A percentile compares a stretch with the other conserved stretches of the same genome.
phyloP scores from a whole-genome alignment of 2,329 filamentous ascomycete species.

The Hymenoscyphus fraxineus region DNA sequence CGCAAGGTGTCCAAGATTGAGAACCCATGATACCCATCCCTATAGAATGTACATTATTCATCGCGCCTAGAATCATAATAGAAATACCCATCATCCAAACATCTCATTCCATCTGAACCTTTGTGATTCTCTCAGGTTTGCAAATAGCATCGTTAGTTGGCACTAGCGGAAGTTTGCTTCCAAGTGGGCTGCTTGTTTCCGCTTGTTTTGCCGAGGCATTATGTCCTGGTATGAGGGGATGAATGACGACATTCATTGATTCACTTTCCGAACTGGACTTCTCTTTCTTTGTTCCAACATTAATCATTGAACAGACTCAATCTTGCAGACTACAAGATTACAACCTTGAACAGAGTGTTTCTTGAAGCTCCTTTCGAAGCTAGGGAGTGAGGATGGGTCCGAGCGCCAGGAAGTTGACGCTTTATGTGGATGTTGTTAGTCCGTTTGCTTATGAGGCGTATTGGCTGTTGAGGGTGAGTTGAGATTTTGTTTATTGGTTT shows the following conservation, averaged over 20 bases:
- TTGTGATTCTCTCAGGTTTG: background rate
- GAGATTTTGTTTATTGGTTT: background rate
- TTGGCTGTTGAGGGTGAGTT: conserved; percentile 48
- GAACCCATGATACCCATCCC: conserved; percentile 26
- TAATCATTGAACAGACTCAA: too few relatives aligned
- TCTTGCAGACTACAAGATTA: too few relatives aligned
- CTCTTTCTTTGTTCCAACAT: too few relatives aligned
- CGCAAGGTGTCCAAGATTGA: conserved; percentile 3
- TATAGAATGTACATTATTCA: conserved; percentile 2
- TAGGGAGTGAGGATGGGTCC: too few relatives aligned
- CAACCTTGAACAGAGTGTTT: too few relatives aligned
- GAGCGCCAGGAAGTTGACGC: conserved; percentile 39
- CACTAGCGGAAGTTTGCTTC: too few relatives aligned
- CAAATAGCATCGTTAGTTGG: too few relatives aligned
- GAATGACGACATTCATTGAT: background rate
- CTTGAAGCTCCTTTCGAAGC: too few relatives aligned
- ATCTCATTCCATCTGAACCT: background rate
- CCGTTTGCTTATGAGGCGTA: conserved; percentile 60
- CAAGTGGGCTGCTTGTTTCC: too few relatives aligned
- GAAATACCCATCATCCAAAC: background rate
- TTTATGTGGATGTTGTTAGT: conserved; percentile 57
- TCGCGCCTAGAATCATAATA: background rate
- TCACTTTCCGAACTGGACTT: too few relatives aligned
- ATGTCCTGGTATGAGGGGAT: background rate
- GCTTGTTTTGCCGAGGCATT: background rate